These are phyloP conservation scores for Cynanchum wilfordii DNA, from an alignment of 257 asterid species.

Conservation along the genomic window DNA sequence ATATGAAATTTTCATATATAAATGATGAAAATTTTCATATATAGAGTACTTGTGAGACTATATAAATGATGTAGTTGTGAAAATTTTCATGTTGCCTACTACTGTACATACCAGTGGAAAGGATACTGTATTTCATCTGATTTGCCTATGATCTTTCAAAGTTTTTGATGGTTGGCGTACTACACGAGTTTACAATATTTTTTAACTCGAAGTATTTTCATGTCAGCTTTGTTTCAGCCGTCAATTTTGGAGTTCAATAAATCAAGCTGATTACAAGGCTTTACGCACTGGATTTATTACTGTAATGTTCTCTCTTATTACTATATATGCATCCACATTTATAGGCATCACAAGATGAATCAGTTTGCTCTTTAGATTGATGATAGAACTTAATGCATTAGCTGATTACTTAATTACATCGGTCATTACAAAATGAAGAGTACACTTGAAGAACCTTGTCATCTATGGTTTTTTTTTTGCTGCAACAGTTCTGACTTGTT, in stretches of 20 bases:
- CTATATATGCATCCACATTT: neutral
- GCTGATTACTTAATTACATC: neutral
- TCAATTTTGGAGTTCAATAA: conserved; percentile 92
- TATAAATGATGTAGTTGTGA: neutral
- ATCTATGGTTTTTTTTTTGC: neutral
- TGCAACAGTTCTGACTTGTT: neutral
- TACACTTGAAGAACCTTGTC: neutral
- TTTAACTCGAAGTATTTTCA: conserved; percentile 8
- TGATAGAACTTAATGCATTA: neutral
- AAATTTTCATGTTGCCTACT: neutral
- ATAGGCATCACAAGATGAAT: neutral
- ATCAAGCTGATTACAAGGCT: conserved; percentile 92
- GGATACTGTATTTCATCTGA: neutral
- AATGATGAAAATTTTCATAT: neutral
- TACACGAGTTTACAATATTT: neutral
- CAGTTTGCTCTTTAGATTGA: neutral
- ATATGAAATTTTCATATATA: neutral
- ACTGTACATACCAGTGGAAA: neutral
- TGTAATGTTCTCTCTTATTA: conserved; percentile 28
- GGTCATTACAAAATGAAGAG: neutral
- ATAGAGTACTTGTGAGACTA: neutral
- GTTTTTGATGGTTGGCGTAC: neutral
- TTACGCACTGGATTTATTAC: conserved; percentile 76
- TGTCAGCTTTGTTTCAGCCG: conserved; percentile 95
- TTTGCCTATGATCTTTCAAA: neutral